Percentiles rank a stretch among this genome's conserved stretches.
phyloP scores from a whole-genome alignment of 208 protist genomes.

The Phytomonas sp. region DNA sequence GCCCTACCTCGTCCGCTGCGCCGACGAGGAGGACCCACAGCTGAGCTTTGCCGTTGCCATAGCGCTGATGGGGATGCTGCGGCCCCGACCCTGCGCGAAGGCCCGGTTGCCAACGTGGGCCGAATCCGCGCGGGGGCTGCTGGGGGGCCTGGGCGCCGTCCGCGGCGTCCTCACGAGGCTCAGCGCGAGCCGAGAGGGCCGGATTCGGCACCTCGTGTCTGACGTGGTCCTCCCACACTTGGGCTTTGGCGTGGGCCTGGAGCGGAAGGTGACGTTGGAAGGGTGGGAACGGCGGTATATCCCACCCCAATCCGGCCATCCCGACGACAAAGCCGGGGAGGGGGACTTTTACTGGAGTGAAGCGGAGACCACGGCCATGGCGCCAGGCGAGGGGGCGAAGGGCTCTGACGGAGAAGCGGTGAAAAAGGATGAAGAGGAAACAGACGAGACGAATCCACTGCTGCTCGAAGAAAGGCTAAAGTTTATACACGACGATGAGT shows the following conservation, averaged over 20 bases:
- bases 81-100: not conserved
- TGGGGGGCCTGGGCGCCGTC: constrained; percentile 27
- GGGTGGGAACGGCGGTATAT: constrained; percentile 55
- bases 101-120: not conserved
- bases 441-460: not conserved
- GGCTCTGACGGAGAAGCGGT: constrained; percentile 5
- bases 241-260: constrained; percentile 48
- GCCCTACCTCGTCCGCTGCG: constrained; percentile 67
- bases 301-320: constrained; percentile 11
- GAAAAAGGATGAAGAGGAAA: not conserved
- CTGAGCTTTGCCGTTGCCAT: constrained; percentile 47
- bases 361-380: too few species aligned
- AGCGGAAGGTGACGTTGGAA: constrained; percentile 30
- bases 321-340: constrained; percentile 1
- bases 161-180: constrained; percentile 39
- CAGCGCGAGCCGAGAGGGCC: constrained; percentile 25
- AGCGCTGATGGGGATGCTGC: constrained; percentile 29
- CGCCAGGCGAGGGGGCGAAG: constrained; percentile 7
- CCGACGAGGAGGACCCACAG: constrained; percentile 65
- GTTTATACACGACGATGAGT: constrained; percentile 13
- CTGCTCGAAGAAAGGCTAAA: constrained; percentile 3
- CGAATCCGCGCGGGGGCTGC: constrained; percentile 1
- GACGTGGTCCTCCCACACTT: constrained; percentile 66
- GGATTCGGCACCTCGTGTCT: constrained; percentile 42
- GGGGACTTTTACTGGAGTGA: not conserved